Percentiles rank a stretch among this genome's conserved stretches.
Conservation (phyloP, 352 stramenopile genomes). For the Phytophthora multivora region DNA sequence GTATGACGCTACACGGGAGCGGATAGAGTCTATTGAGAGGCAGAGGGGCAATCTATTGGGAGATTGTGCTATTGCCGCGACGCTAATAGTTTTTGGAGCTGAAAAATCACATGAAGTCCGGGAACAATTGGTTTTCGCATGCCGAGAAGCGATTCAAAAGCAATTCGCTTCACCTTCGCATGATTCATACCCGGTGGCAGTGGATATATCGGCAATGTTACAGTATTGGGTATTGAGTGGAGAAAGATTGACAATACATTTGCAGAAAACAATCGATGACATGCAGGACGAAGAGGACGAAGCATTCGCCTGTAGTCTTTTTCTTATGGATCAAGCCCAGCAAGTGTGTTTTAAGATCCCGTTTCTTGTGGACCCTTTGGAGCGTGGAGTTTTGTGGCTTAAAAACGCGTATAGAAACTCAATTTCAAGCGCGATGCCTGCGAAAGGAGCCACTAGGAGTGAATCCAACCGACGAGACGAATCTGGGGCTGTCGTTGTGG, state of each 20-base stretch:
- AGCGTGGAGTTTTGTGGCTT: conserved; percentile 40
- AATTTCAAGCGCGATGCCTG: neutral
- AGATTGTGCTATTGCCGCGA: conserved; percentile 44
- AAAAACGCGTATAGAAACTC: conserved; percentile 32
- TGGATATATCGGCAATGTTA: conserved; percentile 21
- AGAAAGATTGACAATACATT: conserved; percentile 22
- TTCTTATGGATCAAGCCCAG: conserved; percentile 54
- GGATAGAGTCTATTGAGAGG: conserved; percentile 22
- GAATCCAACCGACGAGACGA: conserved; percentile 17
- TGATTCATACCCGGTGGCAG: conserved; percentile 1
- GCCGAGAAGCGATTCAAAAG: conserved; percentile 21
- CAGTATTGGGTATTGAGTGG: conserved; percentile 41
- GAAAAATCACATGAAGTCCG: conserved; percentile 30
- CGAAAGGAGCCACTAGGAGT: conserved; percentile 7
- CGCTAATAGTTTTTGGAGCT: conserved; percentile 37
- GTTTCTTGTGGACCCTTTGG: conserved; percentile 59
- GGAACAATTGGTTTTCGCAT: conserved; percentile 23
- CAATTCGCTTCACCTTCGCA: conserved; percentile 9
- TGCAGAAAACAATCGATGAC: conserved; percentile 44
- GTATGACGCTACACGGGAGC: conserved; percentile 30
- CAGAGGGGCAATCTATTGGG: conserved; percentile 37
- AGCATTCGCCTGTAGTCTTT: conserved; percentile 48
- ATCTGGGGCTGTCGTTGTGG: conserved; percentile 18
- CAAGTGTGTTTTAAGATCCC: conserved; percentile 52
- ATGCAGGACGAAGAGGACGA: conserved; percentile 34